These are phyloP conservation scores for Candida pseudoviswanathii DNA, from an alignment of 1,139 yeast genomes.

Conservation along the genomic window DNA sequence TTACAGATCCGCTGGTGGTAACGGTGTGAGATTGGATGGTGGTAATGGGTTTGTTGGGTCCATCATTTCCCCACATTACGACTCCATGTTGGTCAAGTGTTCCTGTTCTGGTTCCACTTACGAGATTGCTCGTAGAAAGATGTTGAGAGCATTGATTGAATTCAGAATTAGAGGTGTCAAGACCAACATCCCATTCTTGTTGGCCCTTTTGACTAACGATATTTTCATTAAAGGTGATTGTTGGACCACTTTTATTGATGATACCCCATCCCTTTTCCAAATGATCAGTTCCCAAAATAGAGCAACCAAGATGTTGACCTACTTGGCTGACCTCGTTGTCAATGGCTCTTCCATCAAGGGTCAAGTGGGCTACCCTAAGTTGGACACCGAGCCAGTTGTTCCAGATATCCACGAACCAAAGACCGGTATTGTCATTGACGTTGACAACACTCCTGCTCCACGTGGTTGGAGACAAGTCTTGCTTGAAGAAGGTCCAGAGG, in stretches of 20 bases:
- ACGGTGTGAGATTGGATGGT: conserved; percentile 98
- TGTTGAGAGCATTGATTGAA: conserved; percentile 94
- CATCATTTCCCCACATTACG: conserved; percentile 95
- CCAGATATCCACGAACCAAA: conserved; percentile 68
- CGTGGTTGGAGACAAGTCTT: conserved; percentile 92
- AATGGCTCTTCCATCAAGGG: conserved; percentile 96
- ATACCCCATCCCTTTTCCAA: conserved; percentile 93
- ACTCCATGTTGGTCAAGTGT: conserved; percentile 97
- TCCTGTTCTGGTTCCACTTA: conserved; percentile 95
- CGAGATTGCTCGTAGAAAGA: conserved; percentile 95
- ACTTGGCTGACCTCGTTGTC: conserved; percentile 89
- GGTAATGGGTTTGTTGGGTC: conserved; percentile 99
- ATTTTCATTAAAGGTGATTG: conserved; percentile 87
- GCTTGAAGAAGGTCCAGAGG: conserved; percentile 83
- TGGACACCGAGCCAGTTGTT: conserved; percentile 69
- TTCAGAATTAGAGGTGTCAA: conserved; percentile 98
- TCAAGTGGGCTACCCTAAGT: conserved; percentile 89
- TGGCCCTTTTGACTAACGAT: conserved; percentile 89
- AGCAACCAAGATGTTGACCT: conserved; percentile 88
- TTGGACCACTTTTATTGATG: conserved; percentile 99
- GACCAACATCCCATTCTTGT: conserved; percentile 93
- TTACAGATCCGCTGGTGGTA: conserved; percentile 98
- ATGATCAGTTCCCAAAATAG: conserved; percentile 95
- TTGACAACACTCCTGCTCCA: conserved; percentile 54
- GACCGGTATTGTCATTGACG: conserved; percentile 60